Base-by-base conservation (phyloP, 345 rosid genomes). In the Sapria himalayana region DNA sequence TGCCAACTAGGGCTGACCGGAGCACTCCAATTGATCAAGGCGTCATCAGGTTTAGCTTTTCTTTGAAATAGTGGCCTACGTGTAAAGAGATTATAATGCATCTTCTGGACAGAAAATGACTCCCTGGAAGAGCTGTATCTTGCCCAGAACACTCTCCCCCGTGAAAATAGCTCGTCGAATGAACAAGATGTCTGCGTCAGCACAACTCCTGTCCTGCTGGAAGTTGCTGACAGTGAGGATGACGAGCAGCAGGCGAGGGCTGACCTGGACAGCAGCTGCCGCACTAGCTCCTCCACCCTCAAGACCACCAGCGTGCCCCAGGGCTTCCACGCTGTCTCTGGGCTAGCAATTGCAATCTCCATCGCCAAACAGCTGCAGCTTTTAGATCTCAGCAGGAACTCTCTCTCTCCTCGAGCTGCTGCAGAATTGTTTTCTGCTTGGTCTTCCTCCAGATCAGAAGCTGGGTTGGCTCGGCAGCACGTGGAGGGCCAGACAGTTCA, bases 191-290 rank as follows among this genome's bases (percentile, higher is more conserved):
- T n/a, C n/a, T n/a, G n/a, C n/a, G n/a, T n/a, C n/a, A n/a, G n/a
- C n/a, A n/a, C n/a, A n/a, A n/a, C n/a, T n/a, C n/a, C n/a, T n/a
- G n/a, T n/a, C 47, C 51, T 44, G 33, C 74, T 82, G 5, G 79
- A 74, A 71, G 92, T 89, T 44, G 81, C 93, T 17, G 98, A 79
- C 47, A 89, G 95, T 37, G 86, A 82, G 67, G 98, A 89, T 48
- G 65, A 65, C 9, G 43, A 55, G 29, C 33, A 13, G 7, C 48
- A 25, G 39, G 50, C 9, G 33, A 73, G 59, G 49, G 59, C 57
- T 21, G 55, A 25, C 41, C 67, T 50, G 19, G 46, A 70, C 17
- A 62, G 61, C 29, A 59, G 70, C 38, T 66, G 69, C 49, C 64
- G 69, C 49, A 40, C 68, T 24, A 71, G 89, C 54, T 70, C 78